phyloP scores from a whole-genome alignment of 2,329 filamentous ascomycete species.

The Aspergillus pseudonomiae region DNA sequence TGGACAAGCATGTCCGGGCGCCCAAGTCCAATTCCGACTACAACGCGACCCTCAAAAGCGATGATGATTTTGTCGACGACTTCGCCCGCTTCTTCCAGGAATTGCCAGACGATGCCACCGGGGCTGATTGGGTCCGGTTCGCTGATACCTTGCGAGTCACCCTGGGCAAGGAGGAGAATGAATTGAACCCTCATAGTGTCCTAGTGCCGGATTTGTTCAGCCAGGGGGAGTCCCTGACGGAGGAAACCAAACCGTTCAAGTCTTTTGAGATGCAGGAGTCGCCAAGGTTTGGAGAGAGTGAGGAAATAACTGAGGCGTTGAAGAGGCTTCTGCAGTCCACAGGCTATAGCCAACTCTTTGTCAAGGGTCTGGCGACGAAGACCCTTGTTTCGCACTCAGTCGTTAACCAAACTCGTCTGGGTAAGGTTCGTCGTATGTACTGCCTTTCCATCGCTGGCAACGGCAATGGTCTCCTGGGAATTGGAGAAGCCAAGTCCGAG shows the following conservation, averaged over 20 bases:
- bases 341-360: constrained; percentile 53
- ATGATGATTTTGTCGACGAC: constrained; percentile 64
- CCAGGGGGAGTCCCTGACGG: constrained; percentile 39
- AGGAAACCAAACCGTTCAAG: constrained; percentile 30
- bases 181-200: constrained; percentile 52
- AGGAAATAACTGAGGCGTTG: constrained; percentile 44
- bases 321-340: constrained; percentile 60
- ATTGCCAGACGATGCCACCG: constrained; percentile 55
- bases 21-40: constrained; percentile 57
- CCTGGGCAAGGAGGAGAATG: constrained; percentile 53
- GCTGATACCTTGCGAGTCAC: constrained; percentile 53
- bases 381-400: constrained; percentile 74
- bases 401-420: constrained; percentile 91
- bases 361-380: constrained; percentile 66
- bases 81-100: constrained; percentile 53
- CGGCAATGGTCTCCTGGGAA: constrained; percentile 78
- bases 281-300: constrained; percentile 18
- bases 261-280: constrained; percentile 19
- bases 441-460: constrained; percentile 84
- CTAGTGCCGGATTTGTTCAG: constrained; percentile 57
- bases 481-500: constrained; percentile 86
- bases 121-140: constrained; percentile 46
- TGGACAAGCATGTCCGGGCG: constrained; percentile 68
- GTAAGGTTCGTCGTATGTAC: constrained; percentile 81
- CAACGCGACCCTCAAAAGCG: constrained; percentile 62